Conservation (phyloP, 768 basidiomycete genomes). For the Auricularia sp. region DNA sequence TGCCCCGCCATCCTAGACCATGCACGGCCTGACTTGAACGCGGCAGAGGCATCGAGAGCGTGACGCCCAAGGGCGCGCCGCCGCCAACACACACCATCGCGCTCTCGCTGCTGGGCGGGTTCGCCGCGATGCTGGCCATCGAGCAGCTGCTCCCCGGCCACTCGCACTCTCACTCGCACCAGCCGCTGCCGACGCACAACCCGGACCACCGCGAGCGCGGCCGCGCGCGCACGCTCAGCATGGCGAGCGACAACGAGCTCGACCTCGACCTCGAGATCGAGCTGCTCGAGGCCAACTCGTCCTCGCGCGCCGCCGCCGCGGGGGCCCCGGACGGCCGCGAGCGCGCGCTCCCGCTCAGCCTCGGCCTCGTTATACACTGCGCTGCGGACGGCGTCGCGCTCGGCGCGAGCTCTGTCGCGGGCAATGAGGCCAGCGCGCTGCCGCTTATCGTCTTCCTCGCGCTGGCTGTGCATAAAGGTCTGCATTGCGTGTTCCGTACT, state of each 20-base stretch:
- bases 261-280: conserved; percentile 44
- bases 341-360: conserved; percentile 58
- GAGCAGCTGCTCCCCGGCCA: conserved; percentile 45
- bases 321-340: conserved; percentile 19
- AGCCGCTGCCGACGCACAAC: conserved; percentile 12
- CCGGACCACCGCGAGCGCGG: conserved; percentile 4
- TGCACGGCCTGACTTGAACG: neutral
- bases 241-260: conserved; percentile 34
- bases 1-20: conserved; percentile 12
- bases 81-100: conserved; percentile 49
- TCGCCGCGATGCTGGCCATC: conserved; percentile 43
- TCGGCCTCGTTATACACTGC: conserved; percentile 82
- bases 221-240: conserved; percentile 16
- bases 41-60: conserved; percentile 61
- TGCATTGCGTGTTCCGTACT: neutral
- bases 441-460: conserved; percentile 86
- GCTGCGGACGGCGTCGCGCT: conserved; percentile 88
- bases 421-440: conserved; percentile 29
- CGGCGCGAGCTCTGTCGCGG: conserved; percentile 59
- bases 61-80: conserved; percentile 30
- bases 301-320: conserved; percentile 6
- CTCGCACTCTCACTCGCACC: conserved; percentile 9
- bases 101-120: conserved; percentile 53
- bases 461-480: conserved; percentile 83
- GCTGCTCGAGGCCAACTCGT: conserved; percentile 9